Conservation (phyloP, 1,139 yeast species). For the Sugiyamaella novakii region DNA sequence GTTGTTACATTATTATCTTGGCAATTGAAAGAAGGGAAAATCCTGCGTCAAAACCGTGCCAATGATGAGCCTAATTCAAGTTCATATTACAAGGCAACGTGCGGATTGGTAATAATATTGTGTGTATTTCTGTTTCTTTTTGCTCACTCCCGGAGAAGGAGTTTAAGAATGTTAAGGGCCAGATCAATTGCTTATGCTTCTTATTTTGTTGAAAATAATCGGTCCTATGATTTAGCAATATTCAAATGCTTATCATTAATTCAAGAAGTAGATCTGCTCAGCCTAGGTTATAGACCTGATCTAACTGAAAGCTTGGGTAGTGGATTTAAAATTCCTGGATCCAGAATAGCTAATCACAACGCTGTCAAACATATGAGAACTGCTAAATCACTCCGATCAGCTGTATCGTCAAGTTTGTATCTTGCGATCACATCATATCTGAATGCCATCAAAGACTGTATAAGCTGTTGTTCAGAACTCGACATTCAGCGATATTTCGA, state of each 20-base stretch:
- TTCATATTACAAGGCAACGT: conserved; percentile 6
- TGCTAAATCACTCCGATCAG: conserved; percentile 38
- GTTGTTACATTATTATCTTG: conserved; percentile 40
- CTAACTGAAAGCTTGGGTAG: conserved; percentile 19
- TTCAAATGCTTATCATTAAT: conserved; percentile 40
- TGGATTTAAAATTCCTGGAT: conserved; percentile 23
- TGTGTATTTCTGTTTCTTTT: conserved; percentile 38
- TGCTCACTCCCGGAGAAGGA: conserved; percentile 41
- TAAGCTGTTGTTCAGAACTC: conserved; percentile 37
- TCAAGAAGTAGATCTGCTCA: conserved; percentile 44
- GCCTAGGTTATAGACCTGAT: conserved; percentile 40
- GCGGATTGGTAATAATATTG: conserved; percentile 32
- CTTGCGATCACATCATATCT: conserved; percentile 33
- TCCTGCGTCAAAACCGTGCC: neutral
- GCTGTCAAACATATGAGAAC: conserved; percentile 25
- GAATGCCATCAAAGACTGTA: conserved; percentile 36
- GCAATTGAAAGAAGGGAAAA: conserved; percentile 29
- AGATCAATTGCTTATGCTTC: conserved; percentile 39
- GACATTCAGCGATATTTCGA: conserved; percentile 48
- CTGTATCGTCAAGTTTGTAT: conserved; percentile 40
- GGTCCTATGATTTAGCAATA: conserved; percentile 40
- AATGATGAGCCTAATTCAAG: neutral
- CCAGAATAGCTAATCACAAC: conserved; percentile 21
- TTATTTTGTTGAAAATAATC: conserved; percentile 37
- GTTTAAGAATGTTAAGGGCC: conserved; percentile 40